Conservation (phyloP, 78 protist species). For the Protostelium mycophagum region DNA sequence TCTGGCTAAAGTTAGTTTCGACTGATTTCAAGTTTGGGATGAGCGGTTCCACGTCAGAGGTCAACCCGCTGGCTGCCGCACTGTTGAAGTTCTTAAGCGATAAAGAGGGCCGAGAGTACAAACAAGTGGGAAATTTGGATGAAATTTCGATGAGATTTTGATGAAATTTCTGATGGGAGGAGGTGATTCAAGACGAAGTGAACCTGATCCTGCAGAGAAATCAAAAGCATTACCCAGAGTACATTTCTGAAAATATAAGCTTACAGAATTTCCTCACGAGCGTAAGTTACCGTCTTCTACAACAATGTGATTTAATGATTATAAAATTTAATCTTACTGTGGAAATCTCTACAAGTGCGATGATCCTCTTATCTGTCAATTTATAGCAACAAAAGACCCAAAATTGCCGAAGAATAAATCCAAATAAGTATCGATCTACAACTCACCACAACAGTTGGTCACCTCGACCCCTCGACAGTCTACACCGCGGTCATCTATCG, state of each 20-base stretch:
- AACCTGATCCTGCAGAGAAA: background rate
- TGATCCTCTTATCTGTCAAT: too few relatives aligned
- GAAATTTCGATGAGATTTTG: background rate
- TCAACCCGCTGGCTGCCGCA: background rate
- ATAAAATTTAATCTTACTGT: too few relatives aligned
- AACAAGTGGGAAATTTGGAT: background rate
- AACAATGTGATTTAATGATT: too few relatives aligned
- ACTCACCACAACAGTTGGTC: too few relatives aligned
- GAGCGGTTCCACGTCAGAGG: background rate
- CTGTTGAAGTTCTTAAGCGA: background rate
- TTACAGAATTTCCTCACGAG: background rate
- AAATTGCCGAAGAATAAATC: too few relatives aligned
- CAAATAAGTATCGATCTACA: too few relatives aligned
- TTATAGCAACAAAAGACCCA: too few relatives aligned
- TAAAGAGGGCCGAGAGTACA: background rate
- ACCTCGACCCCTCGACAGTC: too few relatives aligned
- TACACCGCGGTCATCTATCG: too few relatives aligned
- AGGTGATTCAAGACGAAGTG: background rate
- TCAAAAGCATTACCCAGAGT: background rate
- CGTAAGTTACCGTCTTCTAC: too few relatives aligned
- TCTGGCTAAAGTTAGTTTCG: background rate
- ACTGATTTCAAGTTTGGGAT: background rate
- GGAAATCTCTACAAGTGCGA: too few relatives aligned
- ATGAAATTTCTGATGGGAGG: background rate
- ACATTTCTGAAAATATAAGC: background rate